Evolutionary conservation across 2,329 filamentous ascomycete genomes (phyloP).

Genomic region (Diaporthe sp.): DNA sequence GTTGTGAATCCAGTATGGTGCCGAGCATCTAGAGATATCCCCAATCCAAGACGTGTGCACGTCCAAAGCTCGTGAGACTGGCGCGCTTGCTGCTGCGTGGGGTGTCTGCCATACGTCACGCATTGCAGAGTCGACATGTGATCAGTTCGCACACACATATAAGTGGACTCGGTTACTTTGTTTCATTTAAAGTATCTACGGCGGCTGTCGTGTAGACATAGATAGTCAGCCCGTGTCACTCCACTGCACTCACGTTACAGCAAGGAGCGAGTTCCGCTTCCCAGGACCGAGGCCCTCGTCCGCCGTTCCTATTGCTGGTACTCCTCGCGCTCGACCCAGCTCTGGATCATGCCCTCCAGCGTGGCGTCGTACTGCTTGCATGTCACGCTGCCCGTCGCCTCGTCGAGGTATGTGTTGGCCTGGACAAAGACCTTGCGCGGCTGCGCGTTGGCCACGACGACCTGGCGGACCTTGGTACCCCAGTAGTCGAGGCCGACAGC

Average conservation of each 20-base stretch:
- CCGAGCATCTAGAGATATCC: conserved; percentile 13
- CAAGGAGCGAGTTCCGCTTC: background rate
- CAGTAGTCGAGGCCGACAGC: conserved; percentile 85
- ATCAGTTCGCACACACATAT: background rate
- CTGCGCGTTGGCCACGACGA: conserved; percentile 82
- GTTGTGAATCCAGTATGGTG: conserved; percentile 1
- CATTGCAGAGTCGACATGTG: conserved; percentile 18
- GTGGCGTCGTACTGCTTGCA: conserved; percentile 90
- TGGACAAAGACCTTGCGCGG: conserved; percentile 94
- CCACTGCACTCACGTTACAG: background rate
- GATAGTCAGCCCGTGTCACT: background rate
- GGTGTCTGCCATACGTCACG: conserved; percentile 1
- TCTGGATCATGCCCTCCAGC: conserved; percentile 84
- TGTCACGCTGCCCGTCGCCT: conserved; percentile 76
- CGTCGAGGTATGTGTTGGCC: conserved; percentile 84
- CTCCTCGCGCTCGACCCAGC: conserved; percentile 75
- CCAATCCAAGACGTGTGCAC: conserved; percentile 2
- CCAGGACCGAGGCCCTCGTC: background rate
- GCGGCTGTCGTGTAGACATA: background rate
- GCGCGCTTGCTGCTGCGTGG: background rate
- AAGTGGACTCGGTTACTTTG: conserved; percentile 6
- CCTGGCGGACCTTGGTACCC: conserved; percentile 81
- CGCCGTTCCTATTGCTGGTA: conserved; percentile 46
- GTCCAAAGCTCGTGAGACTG: background rate
- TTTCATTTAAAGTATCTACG: background rate